A percentile compares a stretch with the other conserved stretches of the same genome.
These are phyloP conservation scores for Rhodosporidiobolus odoratus DNA, from an alignment of 768 basidiomycete genomes.

Conservation along the genomic window DNA sequence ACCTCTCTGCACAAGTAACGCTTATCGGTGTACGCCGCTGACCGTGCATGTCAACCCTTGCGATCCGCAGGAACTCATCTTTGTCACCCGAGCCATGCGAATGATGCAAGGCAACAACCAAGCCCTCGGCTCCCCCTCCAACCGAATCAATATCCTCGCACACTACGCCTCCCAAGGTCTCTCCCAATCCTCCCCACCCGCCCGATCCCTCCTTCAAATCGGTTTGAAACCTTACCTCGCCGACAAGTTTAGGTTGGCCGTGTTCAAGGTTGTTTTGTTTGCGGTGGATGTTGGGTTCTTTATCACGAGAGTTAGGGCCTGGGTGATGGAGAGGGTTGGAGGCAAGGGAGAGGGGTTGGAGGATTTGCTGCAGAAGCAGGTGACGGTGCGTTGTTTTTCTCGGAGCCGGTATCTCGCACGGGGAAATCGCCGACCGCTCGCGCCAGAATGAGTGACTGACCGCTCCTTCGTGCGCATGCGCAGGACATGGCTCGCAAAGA, in stretches of 20 bases:
- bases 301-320: constrained; percentile 54
- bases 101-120: constrained; percentile 63
- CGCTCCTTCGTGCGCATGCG: not conserved
- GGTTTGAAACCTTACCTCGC: constrained; percentile 45
- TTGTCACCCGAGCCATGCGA: constrained; percentile 47
- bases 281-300: constrained; percentile 70
- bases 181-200: constrained; percentile 53
- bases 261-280: constrained; percentile 63
- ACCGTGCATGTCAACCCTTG: too few relatives aligned
- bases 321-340: constrained; percentile 50
- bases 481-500: constrained; percentile 64
- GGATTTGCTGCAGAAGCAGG: constrained; percentile 69
- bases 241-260: constrained; percentile 51
- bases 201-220: constrained; percentile 21
- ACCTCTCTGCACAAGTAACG: too few relatives aligned
- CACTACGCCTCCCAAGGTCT: constrained; percentile 57
- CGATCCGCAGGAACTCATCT: constrained; percentile 44
- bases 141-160: constrained; percentile 83
- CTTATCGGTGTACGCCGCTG: too few relatives aligned
- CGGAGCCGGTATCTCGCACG: not conserved
- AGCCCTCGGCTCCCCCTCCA: constrained; percentile 74
- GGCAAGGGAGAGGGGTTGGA: constrained; percentile 60
- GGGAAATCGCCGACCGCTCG: too few relatives aligned
- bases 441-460: too few relatives aligned
- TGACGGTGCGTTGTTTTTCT: constrained; percentile 50